Evolutionary conservation across 352 stramenopile genomes (phyloP), one percentile per base, ranked within the genome.

Genomic region (Globisporangium apiculatum): DNA sequence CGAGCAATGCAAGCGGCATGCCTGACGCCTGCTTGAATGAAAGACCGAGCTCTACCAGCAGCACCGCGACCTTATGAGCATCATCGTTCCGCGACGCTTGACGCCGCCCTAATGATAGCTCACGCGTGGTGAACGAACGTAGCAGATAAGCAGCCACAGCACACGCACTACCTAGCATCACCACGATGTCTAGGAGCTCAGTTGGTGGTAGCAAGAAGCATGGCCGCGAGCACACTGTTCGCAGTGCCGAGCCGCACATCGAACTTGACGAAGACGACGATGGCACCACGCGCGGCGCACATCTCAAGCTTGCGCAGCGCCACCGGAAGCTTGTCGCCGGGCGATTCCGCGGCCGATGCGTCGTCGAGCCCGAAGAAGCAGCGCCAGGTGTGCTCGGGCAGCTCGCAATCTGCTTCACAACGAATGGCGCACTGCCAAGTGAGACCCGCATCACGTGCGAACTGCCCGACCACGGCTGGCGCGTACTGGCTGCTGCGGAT

Each of bases 251-350:
- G 24, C 24, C 24, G 24, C 24, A 31, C 24, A 31, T 31, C 24
- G 24, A 31, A 31, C 48, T 17, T 4, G 63, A 75, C n/a, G 71
- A 78, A 4, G 60, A 61, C 4, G 56, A 48, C 15, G 46, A 51
- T 5, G 48, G 43, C 3, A 56, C 43, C 24, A 50, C 49, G 53
- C 76, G 73, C n/a, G 75, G 73, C 8, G 80, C 71, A 10, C 59
- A 87, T 15, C 64, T 89, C 55, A 75, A 82, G 53, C 80, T 91
- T 36, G 79, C 80, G n/a, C 78, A 88, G 61, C 80, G 80, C 17
- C 83, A 89, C 61, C 64, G 63, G 17, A 77, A 75, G 51, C 75
- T 93, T 58, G 58, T 71, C 10, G 67, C 78, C 1, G 76, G 80
- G 2, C 61, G 62, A 50, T 88, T 90, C 55, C 68, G 72, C 17